Base-by-base conservation (phyloP, 2,329 filamentous ascomycete species). In the Exophiala dermatitidis region DNA sequence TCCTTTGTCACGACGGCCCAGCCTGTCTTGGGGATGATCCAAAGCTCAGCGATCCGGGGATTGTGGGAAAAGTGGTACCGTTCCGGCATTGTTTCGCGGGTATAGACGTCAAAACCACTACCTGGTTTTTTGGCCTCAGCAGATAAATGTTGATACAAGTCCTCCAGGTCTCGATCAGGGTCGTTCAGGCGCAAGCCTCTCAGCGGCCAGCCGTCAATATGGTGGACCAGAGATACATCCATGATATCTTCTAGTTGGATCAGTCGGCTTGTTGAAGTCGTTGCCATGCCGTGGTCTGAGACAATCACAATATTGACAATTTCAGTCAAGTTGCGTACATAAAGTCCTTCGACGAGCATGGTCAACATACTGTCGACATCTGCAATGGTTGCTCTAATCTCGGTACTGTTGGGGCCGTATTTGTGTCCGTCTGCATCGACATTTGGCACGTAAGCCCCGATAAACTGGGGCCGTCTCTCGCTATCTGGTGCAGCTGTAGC, bases 281-380 rank as follows among this genome's bases (percentile, higher is more conserved):
- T 95, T 1, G 93, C 93, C 93, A 98, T 98, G 47, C 93, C 93
- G 67, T 98, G 93, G 67, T 98, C 93, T 0, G 90, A 96, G 2
- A 98, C 91, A n/a, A 98, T 79, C 33, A 98, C 83, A 5, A 98
- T 79, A 61, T 98, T 98, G 66, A 97, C 88, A 56, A 98, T 86
- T 19, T 85, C 68, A 0, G 90, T 95, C 47, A 98, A 72, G 66
- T 97, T 96, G 46, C 93, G 83, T 44, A 79, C 72, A 57, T 90
- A 81, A 0, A 98, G 75, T 0, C 90, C 90, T 1, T 75, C 69
- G 64, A 97, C 85, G 1, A 98, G 72, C 26, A 79, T 69, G 30
- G 83, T 85, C 29, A 98, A 74, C 88, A 97, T 94, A 1, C 70
- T 72, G 68, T 98, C 93, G 1, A 88, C 90, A n/a, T 80, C 72